Conservation (phyloP, 495 filamentous ascomycete species). For the Annulohypoxylon stygium region DNA sequence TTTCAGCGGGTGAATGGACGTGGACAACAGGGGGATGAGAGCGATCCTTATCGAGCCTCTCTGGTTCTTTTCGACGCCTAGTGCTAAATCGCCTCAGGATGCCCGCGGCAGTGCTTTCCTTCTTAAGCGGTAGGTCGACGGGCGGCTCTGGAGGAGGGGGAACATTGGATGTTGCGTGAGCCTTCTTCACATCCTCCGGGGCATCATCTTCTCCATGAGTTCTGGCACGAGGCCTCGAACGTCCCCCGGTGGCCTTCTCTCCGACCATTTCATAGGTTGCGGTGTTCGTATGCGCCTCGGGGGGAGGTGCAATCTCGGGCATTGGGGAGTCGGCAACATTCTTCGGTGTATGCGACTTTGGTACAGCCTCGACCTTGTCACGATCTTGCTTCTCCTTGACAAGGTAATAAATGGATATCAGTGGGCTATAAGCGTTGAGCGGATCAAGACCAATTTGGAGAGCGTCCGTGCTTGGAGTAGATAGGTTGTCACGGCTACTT, state of each 20-base stretch:
- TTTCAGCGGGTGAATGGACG: conserved; percentile 79
- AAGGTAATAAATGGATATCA: conserved; percentile 95
- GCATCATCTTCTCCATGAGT: conserved; percentile 98
- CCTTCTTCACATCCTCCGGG: conserved; percentile 78
- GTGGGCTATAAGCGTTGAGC: conserved; percentile 90
- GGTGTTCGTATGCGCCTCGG: conserved; percentile 92
- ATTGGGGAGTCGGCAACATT: conserved; percentile 53
- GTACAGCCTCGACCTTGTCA: conserved; percentile 73
- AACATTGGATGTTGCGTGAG: conserved; percentile 66
- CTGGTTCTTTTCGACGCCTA: conserved; percentile 72
- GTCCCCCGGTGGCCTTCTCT: conserved; percentile 80
- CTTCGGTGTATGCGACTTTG: conserved; percentile 72
- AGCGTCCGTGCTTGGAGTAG: conserved; percentile 85
- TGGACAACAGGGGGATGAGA: conserved; percentile 77
- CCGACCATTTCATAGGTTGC: conserved; percentile 84
- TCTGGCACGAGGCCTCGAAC: conserved; percentile 85
- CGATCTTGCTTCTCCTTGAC: conserved; percentile 94
- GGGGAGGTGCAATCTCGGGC: conserved; percentile 82
- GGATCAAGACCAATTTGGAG: conserved; percentile 88
- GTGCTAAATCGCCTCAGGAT: conserved; percentile 93
- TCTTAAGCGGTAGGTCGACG: conserved; percentile 76
- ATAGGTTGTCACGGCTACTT: conserved; percentile 88
- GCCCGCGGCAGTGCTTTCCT: conserved; percentile 89
- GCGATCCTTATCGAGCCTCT: conserved; percentile 67
- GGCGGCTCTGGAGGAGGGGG: conserved; percentile 63